A percentile compares a stretch with the other conserved stretches of the same genome.
Conservation (phyloP, 345 rosid genomes). For the Eucalyptus regnans region DNA sequence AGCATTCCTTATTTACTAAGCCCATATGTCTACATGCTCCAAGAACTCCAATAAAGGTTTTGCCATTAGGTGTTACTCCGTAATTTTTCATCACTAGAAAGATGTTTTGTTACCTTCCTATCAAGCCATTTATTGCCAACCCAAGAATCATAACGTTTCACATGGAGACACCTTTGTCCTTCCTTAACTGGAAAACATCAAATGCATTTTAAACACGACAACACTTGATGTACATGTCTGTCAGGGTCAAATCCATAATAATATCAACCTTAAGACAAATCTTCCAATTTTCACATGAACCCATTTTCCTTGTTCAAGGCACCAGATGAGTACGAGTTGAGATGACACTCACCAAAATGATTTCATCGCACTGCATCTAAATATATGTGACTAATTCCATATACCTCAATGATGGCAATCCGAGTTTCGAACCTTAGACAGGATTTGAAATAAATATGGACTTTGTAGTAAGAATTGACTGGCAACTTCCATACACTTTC, state of each 20-base stretch:
- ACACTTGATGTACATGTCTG: slow-evolving; percentile 52
- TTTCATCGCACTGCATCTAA: slow-evolving; percentile 21
- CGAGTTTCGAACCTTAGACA: too few relatives aligned
- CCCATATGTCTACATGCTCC: slow-evolving; percentile 62
- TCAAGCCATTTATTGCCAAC: slow-evolving; percentile 41
- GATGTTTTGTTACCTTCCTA: slow-evolving; percentile 18
- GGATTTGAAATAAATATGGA: too few relatives aligned
- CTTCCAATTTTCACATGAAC: slow-evolving; percentile 36
- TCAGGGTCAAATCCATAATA: slow-evolving; percentile 38
- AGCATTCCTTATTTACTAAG: slow-evolving; percentile 34
- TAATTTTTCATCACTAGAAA: slow-evolving; percentile 33
- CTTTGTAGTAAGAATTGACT: too few relatives aligned
- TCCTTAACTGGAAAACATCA: slow-evolving; percentile 23
- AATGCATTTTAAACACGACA: slow-evolving; percentile 42
- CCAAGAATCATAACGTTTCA: slow-evolving; percentile 53
- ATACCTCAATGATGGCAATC: too few relatives aligned
- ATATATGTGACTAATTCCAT: too few relatives aligned
- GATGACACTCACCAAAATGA: slow-evolving; percentile 29
- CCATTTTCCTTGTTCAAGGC: slow-evolving; percentile 47
- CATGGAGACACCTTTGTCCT: slow-evolving; percentile 34
- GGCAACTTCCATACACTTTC: too few relatives aligned
- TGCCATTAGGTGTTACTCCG: slow-evolving; percentile 29
- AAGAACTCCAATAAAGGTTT: slow-evolving; percentile 38
- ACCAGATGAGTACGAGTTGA: slow-evolving; percentile 42
- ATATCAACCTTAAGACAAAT: slow-evolving; percentile 21